phyloP scores from a whole-genome alignment of 2,329 filamentous ascomycete genomes.

The Cadophora sp. region DNA sequence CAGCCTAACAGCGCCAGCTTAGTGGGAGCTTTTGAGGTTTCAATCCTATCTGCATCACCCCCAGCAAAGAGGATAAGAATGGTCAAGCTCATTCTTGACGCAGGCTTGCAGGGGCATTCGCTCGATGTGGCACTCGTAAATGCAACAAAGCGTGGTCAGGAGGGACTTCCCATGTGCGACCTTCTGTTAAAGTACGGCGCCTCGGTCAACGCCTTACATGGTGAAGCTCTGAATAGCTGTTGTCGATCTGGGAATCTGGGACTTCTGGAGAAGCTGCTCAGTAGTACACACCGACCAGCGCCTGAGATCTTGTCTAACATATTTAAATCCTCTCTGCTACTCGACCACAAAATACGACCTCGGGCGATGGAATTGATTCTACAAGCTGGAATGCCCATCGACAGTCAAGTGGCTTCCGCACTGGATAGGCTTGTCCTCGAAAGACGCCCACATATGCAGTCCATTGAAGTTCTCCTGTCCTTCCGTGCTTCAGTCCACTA shows the following conservation, averaged over 20 bases:
- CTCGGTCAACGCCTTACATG: slow-evolving; percentile 57
- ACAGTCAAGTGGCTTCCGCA: slow-evolving; percentile 23
- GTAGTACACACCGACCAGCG: slow-evolving; percentile 12
- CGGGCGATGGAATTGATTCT: slow-evolving; percentile 19
- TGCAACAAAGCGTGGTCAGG: slow-evolving; percentile 22
- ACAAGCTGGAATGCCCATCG: slow-evolving; percentile 47
- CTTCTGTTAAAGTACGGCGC: slow-evolving; percentile 58
- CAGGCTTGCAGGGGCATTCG: slow-evolving; percentile 23
- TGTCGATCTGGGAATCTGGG: slow-evolving; percentile 21
- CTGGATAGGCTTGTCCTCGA: slow-evolving; percentile 44
- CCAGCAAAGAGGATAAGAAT: slow-evolving; percentile 22
- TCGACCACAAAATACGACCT: slow-evolving; percentile 20
- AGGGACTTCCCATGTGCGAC: slow-evolving; percentile 48
- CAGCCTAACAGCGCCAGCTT: slow-evolving; percentile 23
- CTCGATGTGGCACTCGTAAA: slow-evolving; percentile 25
- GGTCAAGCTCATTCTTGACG: slow-evolving; percentile 24
- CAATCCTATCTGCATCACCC: slow-evolving; percentile 16
- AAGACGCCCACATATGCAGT: slow-evolving; percentile 54
- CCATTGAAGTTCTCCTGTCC: slow-evolving; percentile 46
- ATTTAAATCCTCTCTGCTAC: slow-evolving; percentile 23
- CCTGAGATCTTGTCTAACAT: slow-evolving; percentile 15
- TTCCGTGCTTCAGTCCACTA: slow-evolving; percentile 53
- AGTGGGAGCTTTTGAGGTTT: slow-evolving; percentile 24
- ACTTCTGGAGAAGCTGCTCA: slow-evolving; percentile 23
- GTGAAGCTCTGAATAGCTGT: slow-evolving; percentile 56